Conservation (phyloP, 768 basidiomycete species). For the Pleurotus sapidus region DNA sequence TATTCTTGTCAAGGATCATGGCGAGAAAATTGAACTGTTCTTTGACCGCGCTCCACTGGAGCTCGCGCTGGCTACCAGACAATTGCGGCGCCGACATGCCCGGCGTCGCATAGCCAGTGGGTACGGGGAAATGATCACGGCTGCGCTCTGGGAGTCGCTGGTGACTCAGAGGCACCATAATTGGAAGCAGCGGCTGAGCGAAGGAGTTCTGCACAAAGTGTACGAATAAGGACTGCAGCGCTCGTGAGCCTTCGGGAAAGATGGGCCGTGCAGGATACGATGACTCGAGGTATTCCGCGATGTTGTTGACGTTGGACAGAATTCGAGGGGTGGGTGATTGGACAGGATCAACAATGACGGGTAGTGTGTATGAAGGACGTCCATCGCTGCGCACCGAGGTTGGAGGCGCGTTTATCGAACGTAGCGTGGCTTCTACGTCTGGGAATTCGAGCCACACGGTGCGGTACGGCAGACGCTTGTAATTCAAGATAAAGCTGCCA, state of each 20-base stretch:
- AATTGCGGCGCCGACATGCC: constrained; percentile 13
- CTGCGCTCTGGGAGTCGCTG: constrained; percentile 54
- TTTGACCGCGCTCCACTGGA: constrained; percentile 61
- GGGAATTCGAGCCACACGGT: constrained; percentile 72
- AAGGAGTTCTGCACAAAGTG: constrained; percentile 68
- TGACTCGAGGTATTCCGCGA: constrained; percentile 71
- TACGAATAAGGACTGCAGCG: constrained; percentile 66
- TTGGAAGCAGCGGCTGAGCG: constrained; percentile 61
- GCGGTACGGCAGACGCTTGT: constrained; percentile 65
- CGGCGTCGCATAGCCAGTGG: constrained; percentile 9
- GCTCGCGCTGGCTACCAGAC: constrained; percentile 49
- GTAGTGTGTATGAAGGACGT: constrained; percentile 62
- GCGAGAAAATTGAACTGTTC: constrained; percentile 69
- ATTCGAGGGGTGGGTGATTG: constrained; percentile 46
- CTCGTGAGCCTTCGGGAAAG: constrained; percentile 67
- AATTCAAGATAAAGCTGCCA: constrained; percentile 70
- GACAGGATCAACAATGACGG: constrained; percentile 63
- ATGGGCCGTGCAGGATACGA: constrained; percentile 68
- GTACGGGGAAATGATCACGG: constrained; percentile 45
- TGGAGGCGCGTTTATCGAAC: constrained; percentile 57
- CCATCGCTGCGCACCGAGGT: constrained; percentile 53
- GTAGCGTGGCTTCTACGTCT: constrained; percentile 61
- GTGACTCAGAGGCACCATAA: constrained; percentile 69
- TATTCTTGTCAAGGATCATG: constrained; percentile 64
- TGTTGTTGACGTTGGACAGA: constrained; percentile 56